These are phyloP conservation scores for Dryas integrifolia DNA, from an alignment of 331 rosid species.

Conservation along the genomic window DNA sequence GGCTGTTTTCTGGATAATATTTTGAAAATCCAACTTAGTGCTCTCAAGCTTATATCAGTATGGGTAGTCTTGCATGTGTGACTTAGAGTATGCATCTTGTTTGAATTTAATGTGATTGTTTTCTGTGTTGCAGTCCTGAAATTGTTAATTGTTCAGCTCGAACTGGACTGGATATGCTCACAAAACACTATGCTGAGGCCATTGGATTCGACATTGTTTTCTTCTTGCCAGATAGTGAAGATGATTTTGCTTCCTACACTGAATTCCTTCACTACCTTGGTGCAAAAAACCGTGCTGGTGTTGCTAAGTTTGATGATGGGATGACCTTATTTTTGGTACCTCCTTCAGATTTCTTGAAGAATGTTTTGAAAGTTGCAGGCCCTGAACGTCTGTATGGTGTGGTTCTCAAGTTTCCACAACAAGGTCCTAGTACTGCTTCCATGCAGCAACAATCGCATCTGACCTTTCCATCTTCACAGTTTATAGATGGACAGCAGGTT, in stretches of 20 bases:
- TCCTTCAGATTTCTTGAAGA: constrained; percentile 81
- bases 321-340: constrained; percentile 90
- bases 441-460: constrained; percentile 50
- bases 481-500: constrained; percentile 57
- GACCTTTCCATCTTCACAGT: constrained; percentile 52
- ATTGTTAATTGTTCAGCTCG: constrained; percentile 91
- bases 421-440: constrained; percentile 40
- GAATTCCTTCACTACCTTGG: constrained; percentile 84
- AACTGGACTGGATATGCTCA: constrained; percentile 85
- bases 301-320: constrained; percentile 80
- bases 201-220: constrained; percentile 81
- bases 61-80: not conserved
- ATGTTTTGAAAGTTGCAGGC: constrained; percentile 76
- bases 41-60: not conserved
- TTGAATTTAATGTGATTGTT: constrained; percentile 1
- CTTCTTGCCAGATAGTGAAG: constrained; percentile 93
- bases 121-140: constrained; percentile 72
- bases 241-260: constrained; percentile 90
- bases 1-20: not conserved
- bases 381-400: constrained; percentile 96
- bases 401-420: constrained; percentile 78
- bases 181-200: constrained; percentile 85
- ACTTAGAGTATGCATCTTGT: not conserved
- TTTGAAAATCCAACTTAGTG: not conserved
- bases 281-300: constrained; percentile 90